These are phyloP conservation scores for Hansfordia pulvinata DNA, from an alignment of 2,329 filamentous ascomycete genomes.

Conservation along the genomic window DNA sequence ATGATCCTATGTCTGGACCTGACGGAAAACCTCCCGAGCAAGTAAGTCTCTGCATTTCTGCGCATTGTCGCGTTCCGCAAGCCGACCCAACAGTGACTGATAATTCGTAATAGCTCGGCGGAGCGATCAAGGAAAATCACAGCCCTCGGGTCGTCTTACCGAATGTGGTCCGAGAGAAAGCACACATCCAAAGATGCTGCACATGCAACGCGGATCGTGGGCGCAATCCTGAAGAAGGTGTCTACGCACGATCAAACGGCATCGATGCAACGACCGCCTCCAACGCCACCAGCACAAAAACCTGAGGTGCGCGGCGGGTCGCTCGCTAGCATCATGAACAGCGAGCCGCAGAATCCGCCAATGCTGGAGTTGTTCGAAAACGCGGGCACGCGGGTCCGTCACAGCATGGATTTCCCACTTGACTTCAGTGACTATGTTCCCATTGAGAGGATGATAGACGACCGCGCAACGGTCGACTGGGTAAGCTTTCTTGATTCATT, in stretches of 20 bases:
- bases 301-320: constrained; percentile 16
- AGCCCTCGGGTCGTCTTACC: constrained; percentile 23
- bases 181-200: constrained; percentile 24
- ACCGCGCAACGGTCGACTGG: too few species aligned
- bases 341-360: too few species aligned
- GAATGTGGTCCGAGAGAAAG: constrained; percentile 26
- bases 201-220: constrained; percentile 26
- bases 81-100: not conserved
- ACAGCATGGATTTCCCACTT: too few species aligned
- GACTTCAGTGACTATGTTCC: too few species aligned
- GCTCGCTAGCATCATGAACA: constrained; percentile 17
- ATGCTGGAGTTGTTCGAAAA: too few species aligned
- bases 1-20: constrained; percentile 45
- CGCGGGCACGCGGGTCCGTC: too few species aligned
- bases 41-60: constrained; percentile 13
- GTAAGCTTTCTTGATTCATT: too few species aligned
- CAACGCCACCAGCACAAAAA: constrained; percentile 10
- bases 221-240: constrained; percentile 25
- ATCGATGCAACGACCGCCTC: constrained; percentile 5
- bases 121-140: constrained; percentile 20
- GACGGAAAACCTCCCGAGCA: constrained; percentile 22
- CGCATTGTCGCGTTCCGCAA: not conserved
- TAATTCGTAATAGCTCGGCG: constrained; percentile 6
- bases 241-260: constrained; percentile 13
- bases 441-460: too few species aligned